These are phyloP conservation scores for Mesembryanthemum crystallinum DNA, from an alignment of 148 eudicot genomes.

Conservation along the genomic window DNA sequence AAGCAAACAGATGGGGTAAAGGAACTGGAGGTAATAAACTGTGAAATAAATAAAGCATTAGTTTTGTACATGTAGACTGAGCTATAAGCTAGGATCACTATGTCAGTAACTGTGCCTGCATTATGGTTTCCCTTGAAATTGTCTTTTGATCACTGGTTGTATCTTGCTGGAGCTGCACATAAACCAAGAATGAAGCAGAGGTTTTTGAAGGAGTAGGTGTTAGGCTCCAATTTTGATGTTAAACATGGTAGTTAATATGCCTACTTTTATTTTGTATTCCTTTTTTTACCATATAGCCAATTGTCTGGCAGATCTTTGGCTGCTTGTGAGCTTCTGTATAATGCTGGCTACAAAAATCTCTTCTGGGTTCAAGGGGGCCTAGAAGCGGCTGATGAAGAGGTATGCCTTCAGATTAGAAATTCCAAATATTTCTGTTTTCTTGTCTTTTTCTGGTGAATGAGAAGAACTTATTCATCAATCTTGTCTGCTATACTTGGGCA, in stretches of 20 bases:
- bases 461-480: background rate
- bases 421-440: no score
- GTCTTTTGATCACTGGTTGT: background rate
- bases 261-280: background rate
- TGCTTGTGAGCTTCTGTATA: constrained; percentile 80
- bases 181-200: background rate
- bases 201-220: background rate
- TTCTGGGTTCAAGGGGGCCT: constrained; percentile 97
- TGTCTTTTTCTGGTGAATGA: background rate
- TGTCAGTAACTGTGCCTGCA: background rate
- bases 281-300: background rate
- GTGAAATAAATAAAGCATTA: background rate
- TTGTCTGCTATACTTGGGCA: constrained; percentile 27
- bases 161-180: background rate
- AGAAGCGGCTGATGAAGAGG: constrained; percentile 98
- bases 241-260: background rate
- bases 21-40: background rate
- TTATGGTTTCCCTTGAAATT: background rate
- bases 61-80: background rate
- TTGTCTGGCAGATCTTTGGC: constrained; percentile 75
- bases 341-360: constrained; percentile 80
- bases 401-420: constrained; percentile 16
- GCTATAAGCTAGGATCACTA: background rate
- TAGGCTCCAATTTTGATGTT: background rate
- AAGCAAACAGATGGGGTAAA: background rate